These are phyloP conservation scores for Cordyceps cateniannulata DNA, from an alignment of 2,329 filamentous ascomycete genomes.

Conservation along the genomic window DNA sequence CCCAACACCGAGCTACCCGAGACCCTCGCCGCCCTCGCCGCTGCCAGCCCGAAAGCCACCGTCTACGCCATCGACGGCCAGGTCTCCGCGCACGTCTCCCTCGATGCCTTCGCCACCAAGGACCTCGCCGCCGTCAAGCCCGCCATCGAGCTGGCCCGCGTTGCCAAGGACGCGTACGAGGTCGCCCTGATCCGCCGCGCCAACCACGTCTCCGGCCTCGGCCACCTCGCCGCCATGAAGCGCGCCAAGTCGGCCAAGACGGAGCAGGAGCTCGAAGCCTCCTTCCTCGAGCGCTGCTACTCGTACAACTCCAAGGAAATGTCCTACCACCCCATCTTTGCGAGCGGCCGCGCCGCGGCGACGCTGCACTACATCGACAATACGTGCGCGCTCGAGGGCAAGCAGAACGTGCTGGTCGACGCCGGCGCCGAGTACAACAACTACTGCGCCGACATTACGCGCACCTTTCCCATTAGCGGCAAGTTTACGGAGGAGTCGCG, in stretches of 20 bases:
- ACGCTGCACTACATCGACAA: constrained; percentile 87
- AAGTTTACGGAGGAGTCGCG: constrained; percentile 63
- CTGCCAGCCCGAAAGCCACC: constrained; percentile 32
- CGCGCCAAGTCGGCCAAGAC: constrained; percentile 59
- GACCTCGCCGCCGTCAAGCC: constrained; percentile 50
- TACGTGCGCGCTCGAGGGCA: constrained; percentile 59
- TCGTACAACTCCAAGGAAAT: constrained; percentile 71
- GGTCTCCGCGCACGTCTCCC: constrained; percentile 64
- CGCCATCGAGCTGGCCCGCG: constrained; percentile 62
- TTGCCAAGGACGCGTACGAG: constrained; percentile 70
- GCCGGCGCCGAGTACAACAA: constrained; percentile 72
- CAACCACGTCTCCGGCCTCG: constrained; percentile 62
- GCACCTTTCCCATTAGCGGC: constrained; percentile 77
- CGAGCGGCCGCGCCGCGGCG: constrained; percentile 70
- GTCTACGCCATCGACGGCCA: constrained; percentile 76
- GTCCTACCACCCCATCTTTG: constrained; percentile 83
- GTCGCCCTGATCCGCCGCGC: constrained; percentile 66
- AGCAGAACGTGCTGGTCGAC: constrained; percentile 77
- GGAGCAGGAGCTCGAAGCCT: constrained; percentile 76
- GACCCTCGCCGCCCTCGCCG: constrained; percentile 52
- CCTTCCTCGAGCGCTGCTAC: constrained; percentile 72
- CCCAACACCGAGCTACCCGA: constrained; percentile 69
- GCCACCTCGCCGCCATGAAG: constrained; percentile 57
- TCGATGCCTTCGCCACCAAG: constrained; percentile 62
- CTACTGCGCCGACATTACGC: constrained; percentile 69